Conservation (phyloP, 805 yeast species). For the Candida succiphila region DNA sequence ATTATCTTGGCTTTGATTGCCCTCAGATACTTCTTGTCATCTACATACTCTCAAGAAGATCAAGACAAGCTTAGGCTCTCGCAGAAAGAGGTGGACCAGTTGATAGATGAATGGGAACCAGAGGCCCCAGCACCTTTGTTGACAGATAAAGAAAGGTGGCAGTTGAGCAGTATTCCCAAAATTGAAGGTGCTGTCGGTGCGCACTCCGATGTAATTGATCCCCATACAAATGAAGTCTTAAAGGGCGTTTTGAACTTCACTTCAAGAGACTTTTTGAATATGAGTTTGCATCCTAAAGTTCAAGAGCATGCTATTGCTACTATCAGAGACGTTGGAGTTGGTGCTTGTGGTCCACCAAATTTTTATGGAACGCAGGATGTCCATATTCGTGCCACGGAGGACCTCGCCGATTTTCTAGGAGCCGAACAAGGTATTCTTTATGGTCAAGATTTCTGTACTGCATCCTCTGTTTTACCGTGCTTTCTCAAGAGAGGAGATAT, state of each 20-base stretch:
- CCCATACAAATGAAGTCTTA: slow-evolving; percentile 12
- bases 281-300: slow-evolving; percentile 40
- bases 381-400: slow-evolving; percentile 71
- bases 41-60: slow-evolving; percentile 68
- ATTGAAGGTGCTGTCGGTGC: slow-evolving; percentile 44
- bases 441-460: slow-evolving; percentile 87
- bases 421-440: slow-evolving; percentile 75
- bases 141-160: slow-evolving; percentile 46
- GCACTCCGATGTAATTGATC: slow-evolving; percentile 21
- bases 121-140: slow-evolving; percentile 64
- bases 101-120: slow-evolving; percentile 88
- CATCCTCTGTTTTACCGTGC: slow-evolving; percentile 84
- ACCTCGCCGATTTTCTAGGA: slow-evolving; percentile 64
- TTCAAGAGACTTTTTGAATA: slow-evolving; percentile 60
- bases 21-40: slow-evolving; percentile 69
- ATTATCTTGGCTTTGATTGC: slow-evolving; percentile 71
- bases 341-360: slow-evolving; percentile 98
- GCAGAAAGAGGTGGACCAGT: slow-evolving; percentile 62
- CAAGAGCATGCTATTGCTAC: slow-evolving; percentile 43
- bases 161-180: slow-evolving; percentile 52
- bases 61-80: slow-evolving; percentile 55
- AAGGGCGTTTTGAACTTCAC: slow-evolving; percentile 52
- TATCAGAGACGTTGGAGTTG: slow-evolving; percentile 76
- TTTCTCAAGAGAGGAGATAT: slow-evolving; percentile 93
- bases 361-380: slow-evolving; percentile 94